A percentile compares a stretch with the other conserved stretches of the same genome.
phyloP scores from a whole-genome alignment of 805 yeast species.

The Naumovozyma castellii region DNA sequence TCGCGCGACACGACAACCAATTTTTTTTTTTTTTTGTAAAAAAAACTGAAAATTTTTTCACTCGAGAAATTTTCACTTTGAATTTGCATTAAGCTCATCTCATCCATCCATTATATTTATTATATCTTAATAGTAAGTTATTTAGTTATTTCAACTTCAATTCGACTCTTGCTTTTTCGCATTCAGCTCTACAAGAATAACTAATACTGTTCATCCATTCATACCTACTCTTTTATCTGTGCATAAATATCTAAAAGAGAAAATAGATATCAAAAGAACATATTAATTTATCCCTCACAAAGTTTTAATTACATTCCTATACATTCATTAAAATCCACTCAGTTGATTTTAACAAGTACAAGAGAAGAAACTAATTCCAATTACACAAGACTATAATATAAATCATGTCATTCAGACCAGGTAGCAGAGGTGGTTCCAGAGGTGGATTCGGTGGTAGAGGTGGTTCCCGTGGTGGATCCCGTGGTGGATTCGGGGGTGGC shows the following conservation, averaged over 20 bases:
- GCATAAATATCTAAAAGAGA: neutral
- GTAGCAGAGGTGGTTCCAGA: constrained; percentile 49
- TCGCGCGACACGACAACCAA: too few species aligned
- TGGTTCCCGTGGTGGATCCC: constrained; percentile 37
- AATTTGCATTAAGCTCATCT: constrained; percentile 2
- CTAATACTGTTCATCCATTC: neutral
- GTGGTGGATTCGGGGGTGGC: constrained; percentile 41
- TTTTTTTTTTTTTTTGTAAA: too few species aligned
- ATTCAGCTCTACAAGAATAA: neutral
- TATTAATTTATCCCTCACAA: neutral
- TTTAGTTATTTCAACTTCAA: neutral
- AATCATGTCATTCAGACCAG: constrained; percentile 72
- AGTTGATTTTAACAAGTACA: too few species aligned
- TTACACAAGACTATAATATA: too few species aligned
- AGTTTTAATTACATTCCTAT: too few species aligned
- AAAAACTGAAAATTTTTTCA: neutral
- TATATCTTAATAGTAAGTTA: too few species aligned
- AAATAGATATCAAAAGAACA: neutral
- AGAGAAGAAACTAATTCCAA: too few species aligned
- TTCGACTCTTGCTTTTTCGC: neutral
- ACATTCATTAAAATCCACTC: too few species aligned
- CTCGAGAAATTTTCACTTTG: constrained; percentile 1
- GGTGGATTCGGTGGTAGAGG: constrained; percentile 44
- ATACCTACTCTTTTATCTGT: neutral
- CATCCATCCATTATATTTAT: neutral